Percentiles rank a stretch among this genome's conserved stretches.
phyloP scores from a whole-genome alignment of 2,329 filamentous ascomycete species.

The Madurella mycetomatis region DNA sequence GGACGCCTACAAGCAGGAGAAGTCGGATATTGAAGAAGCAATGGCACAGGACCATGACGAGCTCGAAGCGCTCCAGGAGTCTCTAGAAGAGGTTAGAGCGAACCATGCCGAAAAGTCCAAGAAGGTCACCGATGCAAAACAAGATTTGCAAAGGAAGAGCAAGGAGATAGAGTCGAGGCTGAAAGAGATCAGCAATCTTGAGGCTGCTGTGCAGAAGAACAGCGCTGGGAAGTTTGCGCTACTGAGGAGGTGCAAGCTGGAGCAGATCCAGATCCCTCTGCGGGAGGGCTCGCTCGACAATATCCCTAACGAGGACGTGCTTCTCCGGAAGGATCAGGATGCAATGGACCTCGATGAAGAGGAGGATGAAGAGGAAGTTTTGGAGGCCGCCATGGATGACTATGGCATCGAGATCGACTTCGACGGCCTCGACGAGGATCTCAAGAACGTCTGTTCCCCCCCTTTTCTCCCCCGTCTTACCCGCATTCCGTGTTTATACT shows the following conservation, averaged over 20 bases:
- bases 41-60: slow-evolving; percentile 71
- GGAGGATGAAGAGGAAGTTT: slow-evolving; percentile 58
- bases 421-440: slow-evolving; percentile 71
- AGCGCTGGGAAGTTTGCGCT: slow-evolving; percentile 78
- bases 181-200: slow-evolving; percentile 72
- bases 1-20: slow-evolving; percentile 64
- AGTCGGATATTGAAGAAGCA: slow-evolving; percentile 67
- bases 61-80: slow-evolving; percentile 69
- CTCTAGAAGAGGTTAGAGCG: slow-evolving; percentile 62
- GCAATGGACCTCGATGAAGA: slow-evolving; percentile 79
- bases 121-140: slow-evolving; percentile 72
- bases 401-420: slow-evolving; percentile 92
- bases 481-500: slow-evolving; percentile 27
- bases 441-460: slow-evolving; percentile 61
- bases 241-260: slow-evolving; percentile 84
- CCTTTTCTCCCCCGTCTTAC: background rate
- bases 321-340: slow-evolving; percentile 73
- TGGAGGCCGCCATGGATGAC: slow-evolving; percentile 69
- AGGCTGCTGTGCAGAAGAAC: slow-evolving; percentile 81
- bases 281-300: slow-evolving; percentile 72
- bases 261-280: slow-evolving; percentile 85
- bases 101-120: slow-evolving; percentile 53
- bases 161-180: slow-evolving; percentile 72
- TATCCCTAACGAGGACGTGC: slow-evolving; percentile 79
- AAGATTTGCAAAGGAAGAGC: slow-evolving; percentile 76